A percentile compares a stretch with the other conserved stretches of the same genome.
phyloP scores from a whole-genome alignment of 345 rosid genomes.

The Ceriops zippeliana region DNA sequence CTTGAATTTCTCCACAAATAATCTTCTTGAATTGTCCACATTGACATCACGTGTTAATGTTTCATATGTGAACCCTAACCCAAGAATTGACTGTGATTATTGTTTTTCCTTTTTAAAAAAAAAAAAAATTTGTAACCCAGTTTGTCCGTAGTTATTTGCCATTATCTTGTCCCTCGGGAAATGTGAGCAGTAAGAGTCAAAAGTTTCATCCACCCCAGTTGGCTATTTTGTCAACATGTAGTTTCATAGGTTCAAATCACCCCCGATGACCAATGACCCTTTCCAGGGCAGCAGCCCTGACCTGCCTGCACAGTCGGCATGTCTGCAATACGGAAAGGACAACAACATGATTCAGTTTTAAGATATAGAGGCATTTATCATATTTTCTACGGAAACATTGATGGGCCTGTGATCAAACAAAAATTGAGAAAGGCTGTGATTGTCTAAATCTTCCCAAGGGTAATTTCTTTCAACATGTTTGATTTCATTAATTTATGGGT shows the following conservation, averaged over 20 bases:
- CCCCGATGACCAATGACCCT: slow-evolving; percentile 1
- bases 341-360: too few species aligned
- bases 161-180: slow-evolving; percentile 17
- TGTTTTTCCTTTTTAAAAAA: not conserved
- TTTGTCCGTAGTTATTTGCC: slow-evolving; percentile 24
- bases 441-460: too few species aligned
- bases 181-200: slow-evolving; percentile 10
- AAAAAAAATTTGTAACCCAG: slow-evolving; percentile 1
- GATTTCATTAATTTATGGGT: too few species aligned
- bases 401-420: not conserved
- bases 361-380: not conserved
- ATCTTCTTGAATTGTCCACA: slow-evolving; percentile 29
- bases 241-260: not conserved
- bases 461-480: too few species aligned
- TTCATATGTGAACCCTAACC: slow-evolving; percentile 14
- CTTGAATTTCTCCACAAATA: slow-evolving; percentile 14
- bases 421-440: too few species aligned
- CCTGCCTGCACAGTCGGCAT: slow-evolving; percentile 2
- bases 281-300: slow-evolving; percentile 11
- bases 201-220: not conserved
- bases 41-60: slow-evolving; percentile 32
- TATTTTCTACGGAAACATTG: not conserved
- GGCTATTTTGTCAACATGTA: slow-evolving; percentile 21
- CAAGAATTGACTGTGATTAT: not conserved
- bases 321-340: not conserved